These are phyloP conservation scores for Flaveria bidentis DNA, from an alignment of 129 eudicot genomes.

Conservation along the genomic window DNA sequence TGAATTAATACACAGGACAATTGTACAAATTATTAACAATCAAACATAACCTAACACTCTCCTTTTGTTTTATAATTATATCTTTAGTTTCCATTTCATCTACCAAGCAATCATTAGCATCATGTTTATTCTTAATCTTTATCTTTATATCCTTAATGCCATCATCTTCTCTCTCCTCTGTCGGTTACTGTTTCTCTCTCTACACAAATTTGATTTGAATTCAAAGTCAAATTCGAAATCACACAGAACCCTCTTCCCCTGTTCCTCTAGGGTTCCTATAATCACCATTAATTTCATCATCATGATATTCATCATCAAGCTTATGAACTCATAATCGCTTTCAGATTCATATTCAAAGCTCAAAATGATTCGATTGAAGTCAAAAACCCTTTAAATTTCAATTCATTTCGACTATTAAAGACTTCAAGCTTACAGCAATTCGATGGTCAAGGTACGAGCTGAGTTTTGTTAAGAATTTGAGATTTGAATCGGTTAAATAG, in stretches of 20 bases:
- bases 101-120: neutral
- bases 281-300: neutral
- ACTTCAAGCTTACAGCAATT: neutral
- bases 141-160: constrained; percentile 4
- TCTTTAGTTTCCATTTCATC: no score
- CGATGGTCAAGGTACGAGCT: constrained; percentile 34
- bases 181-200: constrained; percentile 33
- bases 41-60: no score
- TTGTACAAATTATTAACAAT: no score
- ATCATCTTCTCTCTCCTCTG: neutral
- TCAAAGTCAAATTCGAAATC: constrained; percentile 24
- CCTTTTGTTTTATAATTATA: no score
- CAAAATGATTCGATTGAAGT: constrained; percentile 20
- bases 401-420: neutral
- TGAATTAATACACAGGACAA: no score
- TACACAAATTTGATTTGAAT: constrained; percentile 19
- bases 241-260: constrained; percentile 29
- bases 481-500: neutral
- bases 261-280: constrained; percentile 29
- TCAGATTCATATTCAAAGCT: constrained; percentile 14
- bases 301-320: neutral
- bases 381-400: neutral
- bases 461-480: constrained; percentile 9
- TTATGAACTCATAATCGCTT: neutral
- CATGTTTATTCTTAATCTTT: neutral